phyloP scores from a whole-genome alignment of 2,329 filamentous ascomycete species.

The Colletotrichum shisoi region DNA sequence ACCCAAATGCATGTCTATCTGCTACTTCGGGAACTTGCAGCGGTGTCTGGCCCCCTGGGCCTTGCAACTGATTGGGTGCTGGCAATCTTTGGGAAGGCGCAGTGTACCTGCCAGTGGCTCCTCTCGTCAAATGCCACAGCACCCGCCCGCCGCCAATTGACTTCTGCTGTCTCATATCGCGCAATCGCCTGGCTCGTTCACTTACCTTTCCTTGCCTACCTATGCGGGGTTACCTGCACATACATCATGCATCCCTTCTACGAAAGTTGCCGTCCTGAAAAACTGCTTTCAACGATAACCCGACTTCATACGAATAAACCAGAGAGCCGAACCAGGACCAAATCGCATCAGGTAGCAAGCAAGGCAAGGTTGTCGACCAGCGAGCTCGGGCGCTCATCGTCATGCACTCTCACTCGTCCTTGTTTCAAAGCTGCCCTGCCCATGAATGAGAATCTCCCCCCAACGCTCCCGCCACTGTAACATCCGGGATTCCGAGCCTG shows the following conservation, averaged over 20 bases:
- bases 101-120: background rate
- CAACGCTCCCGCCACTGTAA: conserved; percentile 23
- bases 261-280: background rate
- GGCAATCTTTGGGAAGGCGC: background rate
- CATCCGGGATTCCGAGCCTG: conserved; percentile 21
- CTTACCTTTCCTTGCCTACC: background rate
- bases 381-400: conserved; percentile 35
- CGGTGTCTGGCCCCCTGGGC: conserved; percentile 22
- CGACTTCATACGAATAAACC: conserved; percentile 6
- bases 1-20: conserved; percentile 30
- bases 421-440: conserved; percentile 37
- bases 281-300: background rate
- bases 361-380: conserved; percentile 25
- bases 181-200: conserved; percentile 35
- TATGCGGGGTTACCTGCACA: background rate
- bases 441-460: conserved; percentile 27
- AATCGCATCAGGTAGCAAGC: background rate
- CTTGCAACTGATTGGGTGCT: conserved; percentile 19
- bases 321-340: background rate
- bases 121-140: conserved; percentile 11
- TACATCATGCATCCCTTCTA: background rate
- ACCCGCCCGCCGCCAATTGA: conserved; percentile 29
- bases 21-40: conserved; percentile 35
- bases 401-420: conserved; percentile 31
- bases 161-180: conserved; percentile 25